Evolutionary conservation across 495 filamentous ascomycete genomes (phyloP).

Genomic region (Cercophora scortea): DNA sequence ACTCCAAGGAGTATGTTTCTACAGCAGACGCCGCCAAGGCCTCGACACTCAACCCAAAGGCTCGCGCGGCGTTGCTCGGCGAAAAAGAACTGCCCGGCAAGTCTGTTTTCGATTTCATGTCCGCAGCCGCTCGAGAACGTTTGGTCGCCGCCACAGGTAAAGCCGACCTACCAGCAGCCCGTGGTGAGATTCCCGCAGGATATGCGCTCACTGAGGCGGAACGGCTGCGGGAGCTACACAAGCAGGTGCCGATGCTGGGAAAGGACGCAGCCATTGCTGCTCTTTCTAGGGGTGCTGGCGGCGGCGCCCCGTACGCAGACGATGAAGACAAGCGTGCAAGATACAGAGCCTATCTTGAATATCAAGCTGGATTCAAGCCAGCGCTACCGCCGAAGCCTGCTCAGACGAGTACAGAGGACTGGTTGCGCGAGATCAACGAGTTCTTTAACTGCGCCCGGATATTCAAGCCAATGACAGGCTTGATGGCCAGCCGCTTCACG

Average conservation of each 20-base stretch:
- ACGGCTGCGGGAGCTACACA: slow-evolving; percentile 50
- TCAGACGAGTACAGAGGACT: slow-evolving; percentile 57
- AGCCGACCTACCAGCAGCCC: slow-evolving; percentile 64
- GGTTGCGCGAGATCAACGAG: slow-evolving; percentile 74
- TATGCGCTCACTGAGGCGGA: slow-evolving; percentile 52
- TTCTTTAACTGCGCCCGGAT: slow-evolving; percentile 85
- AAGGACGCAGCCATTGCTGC: slow-evolving; percentile 67
- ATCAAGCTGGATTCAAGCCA: slow-evolving; percentile 57
- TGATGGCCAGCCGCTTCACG: slow-evolving; percentile 91
- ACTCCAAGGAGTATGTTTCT: slow-evolving; percentile 49
- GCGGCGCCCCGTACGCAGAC: slow-evolving; percentile 81
- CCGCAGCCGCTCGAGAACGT: slow-evolving; percentile 67
- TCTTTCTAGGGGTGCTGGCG: slow-evolving; percentile 60
- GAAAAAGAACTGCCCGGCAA: slow-evolving; percentile 81
- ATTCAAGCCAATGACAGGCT: slow-evolving; percentile 83
- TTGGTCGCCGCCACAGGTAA: slow-evolving; percentile 72
- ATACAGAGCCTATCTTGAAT: slow-evolving; percentile 74
- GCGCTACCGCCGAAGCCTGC: slow-evolving; percentile 47
- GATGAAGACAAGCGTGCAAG: slow-evolving; percentile 68
- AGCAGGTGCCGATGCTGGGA: slow-evolving; percentile 62
- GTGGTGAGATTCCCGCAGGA: slow-evolving; percentile 65
- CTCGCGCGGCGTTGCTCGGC: slow-evolving; percentile 74
- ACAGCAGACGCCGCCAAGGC: slow-evolving; percentile 66
- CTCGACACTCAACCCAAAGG: slow-evolving; percentile 67
- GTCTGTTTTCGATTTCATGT: slow-evolving; percentile 92